Evolutionary conservation across 208 protist genomes (phyloP), one percentile per base, ranked within the genome.

Genomic region (Trypanosoma mega): DNA sequence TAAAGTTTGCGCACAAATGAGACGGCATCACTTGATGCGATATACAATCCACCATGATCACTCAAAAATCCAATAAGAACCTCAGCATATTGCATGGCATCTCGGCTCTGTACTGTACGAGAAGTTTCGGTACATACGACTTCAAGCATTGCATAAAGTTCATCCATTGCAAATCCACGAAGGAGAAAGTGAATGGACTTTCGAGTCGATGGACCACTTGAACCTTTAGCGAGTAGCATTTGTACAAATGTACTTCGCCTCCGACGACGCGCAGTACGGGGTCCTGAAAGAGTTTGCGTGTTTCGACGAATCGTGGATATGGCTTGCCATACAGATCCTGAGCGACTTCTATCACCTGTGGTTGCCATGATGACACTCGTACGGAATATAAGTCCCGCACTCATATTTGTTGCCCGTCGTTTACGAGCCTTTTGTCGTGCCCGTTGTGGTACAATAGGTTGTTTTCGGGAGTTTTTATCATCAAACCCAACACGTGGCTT

Each of bases 81-180:
- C 51, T 93, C 85, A n/a, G 72, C 72, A 55, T 93, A 72, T 16
- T 81, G 70, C 85, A 93, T 87, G 4, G 85, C 81, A 1, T 56
- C 49, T 18, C 68, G 51, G 63, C 63, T 81, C 44, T 87, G 82
- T 34, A 43, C 76, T 72, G 18, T 75, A 68, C 21, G 85, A 49
- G 48, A 75, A 12, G 80, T 90, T 53, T 93, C 81, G 33, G 59
- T 65, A 6, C 77, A 72, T 8, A 93, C 78, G 31, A 79, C 73
- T 51, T 77, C 74, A 12, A 90, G 43, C 71, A 89, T 89, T 4
- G 80, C 65, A 56, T 76, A 90, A 43, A 93, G 44, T 68, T 93
- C 85, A 3, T 84, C 77, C 12, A 93, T 45, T 1, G 78, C 58
- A 53, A 93, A 93, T 39, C 82, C 82, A 12, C 72, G 51, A n/a